Percentiles rank a stretch among this genome's conserved stretches.
Conservation (phyloP, 805 yeast species). For the Saccharomycopsis lassenensis region DNA sequence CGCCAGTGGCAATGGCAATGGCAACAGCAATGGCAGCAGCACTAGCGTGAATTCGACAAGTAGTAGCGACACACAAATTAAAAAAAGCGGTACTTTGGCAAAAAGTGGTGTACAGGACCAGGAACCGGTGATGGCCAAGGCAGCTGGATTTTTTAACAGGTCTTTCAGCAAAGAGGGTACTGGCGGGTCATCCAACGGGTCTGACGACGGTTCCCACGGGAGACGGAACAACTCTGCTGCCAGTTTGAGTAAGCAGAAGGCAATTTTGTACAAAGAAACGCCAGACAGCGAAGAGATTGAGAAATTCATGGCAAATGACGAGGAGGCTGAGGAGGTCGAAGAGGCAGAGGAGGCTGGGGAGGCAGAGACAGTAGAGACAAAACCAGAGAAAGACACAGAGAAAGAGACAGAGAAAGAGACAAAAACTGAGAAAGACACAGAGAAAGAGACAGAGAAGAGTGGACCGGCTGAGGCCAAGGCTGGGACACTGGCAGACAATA, state of each 20-base stretch:
- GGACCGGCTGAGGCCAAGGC: conserved; percentile 1
- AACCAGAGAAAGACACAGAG: conserved; percentile 13
- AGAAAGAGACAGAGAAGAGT: background rate
- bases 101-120: no score
- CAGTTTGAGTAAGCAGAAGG: no score
- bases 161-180: no score
- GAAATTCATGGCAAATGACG: conserved; percentile 37
- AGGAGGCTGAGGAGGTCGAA: conserved; percentile 12
- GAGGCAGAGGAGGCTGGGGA: conserved; percentile 9
- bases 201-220: no score
- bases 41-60: no score
- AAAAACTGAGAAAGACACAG: conserved; percentile 14
- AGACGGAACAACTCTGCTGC: no score
- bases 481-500: conserved; percentile 4
- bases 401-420: conserved; percentile 19
- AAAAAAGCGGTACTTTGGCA: no score
- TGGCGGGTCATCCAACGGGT: no score
- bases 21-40: no score
- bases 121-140: no score
- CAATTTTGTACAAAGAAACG: conserved; percentile 32
- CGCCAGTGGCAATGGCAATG: conserved; percentile 4
- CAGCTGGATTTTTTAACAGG: no score
- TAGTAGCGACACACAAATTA: no score
- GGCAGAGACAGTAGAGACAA: conserved; percentile 1
- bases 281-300: conserved; percentile 35